Conservation (phyloP, 108 stramenopile genomes). For the Pseudonitzschia multistriata region DNA sequence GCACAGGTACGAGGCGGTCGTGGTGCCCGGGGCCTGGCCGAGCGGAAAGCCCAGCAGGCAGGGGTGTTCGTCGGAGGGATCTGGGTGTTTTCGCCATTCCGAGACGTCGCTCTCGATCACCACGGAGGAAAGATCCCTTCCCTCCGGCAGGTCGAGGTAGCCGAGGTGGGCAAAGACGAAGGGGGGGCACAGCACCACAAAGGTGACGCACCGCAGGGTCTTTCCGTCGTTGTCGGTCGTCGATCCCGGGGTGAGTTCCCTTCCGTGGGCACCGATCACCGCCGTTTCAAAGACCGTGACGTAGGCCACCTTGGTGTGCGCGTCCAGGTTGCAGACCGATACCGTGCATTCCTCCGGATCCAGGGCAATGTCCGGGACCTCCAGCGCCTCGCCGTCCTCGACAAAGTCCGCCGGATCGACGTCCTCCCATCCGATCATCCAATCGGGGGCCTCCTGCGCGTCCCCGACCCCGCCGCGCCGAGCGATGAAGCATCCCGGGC, state of each 20-base stretch:
- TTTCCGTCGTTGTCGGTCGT: constrained; percentile 41
- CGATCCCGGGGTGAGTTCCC: constrained; percentile 18
- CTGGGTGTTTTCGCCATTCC: constrained; percentile 58
- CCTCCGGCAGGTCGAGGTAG: constrained; percentile 38
- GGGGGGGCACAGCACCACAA: constrained; percentile 78
- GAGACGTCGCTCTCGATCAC: constrained; percentile 78
- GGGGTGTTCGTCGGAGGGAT: constrained; percentile 60
- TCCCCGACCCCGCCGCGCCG: not conserved
- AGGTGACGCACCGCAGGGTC: constrained; percentile 51
- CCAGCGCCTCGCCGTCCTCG: not conserved
- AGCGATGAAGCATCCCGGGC: constrained; percentile 56
- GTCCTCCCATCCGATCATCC: constrained; percentile 52
- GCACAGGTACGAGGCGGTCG: constrained; percentile 50
- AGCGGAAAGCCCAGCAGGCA: constrained; percentile 65
- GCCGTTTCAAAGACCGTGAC: constrained; percentile 41
- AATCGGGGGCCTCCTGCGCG: constrained; percentile 1
- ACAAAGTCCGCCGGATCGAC: constrained; percentile 48
- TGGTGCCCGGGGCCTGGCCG: constrained; percentile 12
- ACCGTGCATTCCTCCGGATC: constrained; percentile 56
- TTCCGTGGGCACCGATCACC: constrained; percentile 23
- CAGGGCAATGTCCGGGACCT: constrained; percentile 52
- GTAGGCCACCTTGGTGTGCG: constrained; percentile 40
- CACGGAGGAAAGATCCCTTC: constrained; percentile 21
- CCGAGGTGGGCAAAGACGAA: constrained; percentile 72
- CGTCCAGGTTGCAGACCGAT: constrained; percentile 43